Base-by-base conservation (phyloP, 1,139 yeast genomes). In the Pichia sp. region DNA sequence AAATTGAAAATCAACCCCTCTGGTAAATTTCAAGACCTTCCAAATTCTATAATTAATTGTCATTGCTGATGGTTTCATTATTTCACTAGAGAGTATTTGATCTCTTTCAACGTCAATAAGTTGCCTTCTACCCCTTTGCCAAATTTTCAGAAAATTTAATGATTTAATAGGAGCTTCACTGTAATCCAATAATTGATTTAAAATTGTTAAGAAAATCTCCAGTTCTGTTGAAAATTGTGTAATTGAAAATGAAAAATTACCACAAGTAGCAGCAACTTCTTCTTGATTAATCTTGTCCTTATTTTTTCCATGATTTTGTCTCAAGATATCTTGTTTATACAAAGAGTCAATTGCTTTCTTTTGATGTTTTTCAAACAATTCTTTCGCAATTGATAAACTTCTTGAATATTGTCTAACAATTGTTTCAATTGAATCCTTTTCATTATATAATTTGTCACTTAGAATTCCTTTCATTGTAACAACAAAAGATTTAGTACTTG, bases 181-280 rank as follows among this genome's bases (percentile, higher is more conserved):
- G 18, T 35, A 55, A 50, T 29, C 61, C 8, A 48, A 54, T 8
- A 71, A 62, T 1, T 58, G 60, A 39, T 71, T 71, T 22, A 82
- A 63, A 12, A 73, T 58, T 24, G 67, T 65, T 40, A 85, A 65
- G 53, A 80, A 78, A 5, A 64, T 69, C 32, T 67, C 64, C 47
- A 85, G 65, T 53, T 82, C 89, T 44, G 70, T 70, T 1, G 87
- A 81, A 58, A 79, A 80, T 49, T 82, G 79, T 3, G 78, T 76
- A 39, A 87, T 61, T 34, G 85, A 72, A 35, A 82, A 77, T 0
- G 89, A 74, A 60, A 85, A 86, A 59, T 86, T 85, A 3, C 92
- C 94, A 68, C 94, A 85, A 48, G 87, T 79, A 0, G 95, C 95
- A 1, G 92, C 85, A 6, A 85, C 84, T 55, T 84, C 92, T 62